phyloP scores from a whole-genome alignment of 805 yeast species.

The Pichia thaimueangensis region DNA sequence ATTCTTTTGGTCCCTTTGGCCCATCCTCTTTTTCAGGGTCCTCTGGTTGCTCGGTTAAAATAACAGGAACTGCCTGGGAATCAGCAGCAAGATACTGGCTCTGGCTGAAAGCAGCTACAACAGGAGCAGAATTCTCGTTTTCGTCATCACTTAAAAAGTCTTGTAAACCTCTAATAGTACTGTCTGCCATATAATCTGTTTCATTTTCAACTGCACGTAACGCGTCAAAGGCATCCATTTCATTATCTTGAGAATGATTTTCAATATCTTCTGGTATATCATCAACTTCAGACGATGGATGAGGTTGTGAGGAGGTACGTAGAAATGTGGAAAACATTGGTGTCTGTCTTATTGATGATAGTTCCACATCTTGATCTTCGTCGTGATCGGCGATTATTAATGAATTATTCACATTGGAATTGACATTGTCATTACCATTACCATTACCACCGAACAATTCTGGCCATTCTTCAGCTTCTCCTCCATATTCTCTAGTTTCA shows the following conservation, averaged over 20 bases:
- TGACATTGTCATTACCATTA: neutral
- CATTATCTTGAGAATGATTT: neutral
- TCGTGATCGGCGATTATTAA: neutral
- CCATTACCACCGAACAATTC: constrained; percentile 13
- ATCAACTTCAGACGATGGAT: constrained; percentile 1
- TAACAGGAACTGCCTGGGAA: neutral
- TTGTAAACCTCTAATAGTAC: too few relatives aligned
- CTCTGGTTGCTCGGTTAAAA: too few relatives aligned
- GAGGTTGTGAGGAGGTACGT: constrained; percentile 14
- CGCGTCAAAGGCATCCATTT: constrained; percentile 6
- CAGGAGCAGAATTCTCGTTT: neutral
- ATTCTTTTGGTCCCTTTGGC: neutral
- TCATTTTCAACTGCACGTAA: neutral
- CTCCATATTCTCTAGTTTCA: too few relatives aligned
- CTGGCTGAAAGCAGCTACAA: too few relatives aligned
- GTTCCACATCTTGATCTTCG: constrained; percentile 3
- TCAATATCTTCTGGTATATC: neutral
- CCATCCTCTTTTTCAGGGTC: neutral
- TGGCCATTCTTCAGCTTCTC: constrained; percentile 10
- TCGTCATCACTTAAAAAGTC: constrained; percentile 3
- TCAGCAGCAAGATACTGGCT: too few relatives aligned
- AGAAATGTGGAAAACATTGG: constrained; percentile 12
- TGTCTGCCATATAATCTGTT: too few relatives aligned
- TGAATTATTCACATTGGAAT: too few relatives aligned
- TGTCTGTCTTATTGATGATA: constrained; percentile 6